Evolutionary conservation across 768 basidiomycete genomes (phyloP), one percentile per base, ranked within the genome.

Genomic region (Suillus americanus): DNA sequence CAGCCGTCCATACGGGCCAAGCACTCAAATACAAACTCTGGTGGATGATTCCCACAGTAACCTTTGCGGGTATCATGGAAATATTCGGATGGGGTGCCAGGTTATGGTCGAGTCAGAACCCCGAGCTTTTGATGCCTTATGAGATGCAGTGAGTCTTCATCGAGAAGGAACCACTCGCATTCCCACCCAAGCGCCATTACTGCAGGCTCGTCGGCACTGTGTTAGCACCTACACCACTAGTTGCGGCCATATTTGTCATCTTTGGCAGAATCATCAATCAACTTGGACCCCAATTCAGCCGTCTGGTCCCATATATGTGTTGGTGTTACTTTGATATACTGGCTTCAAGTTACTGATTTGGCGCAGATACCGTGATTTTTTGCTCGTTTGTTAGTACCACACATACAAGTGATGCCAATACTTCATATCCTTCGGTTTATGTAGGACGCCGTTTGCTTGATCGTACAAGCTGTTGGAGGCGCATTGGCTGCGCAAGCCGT

Each of bases 181-280:
- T 12, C 43, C 18, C 10, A 38, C 25, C 30, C 12, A 25, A 35
- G 8, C 23, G 0, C 60, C 9, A 60, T 43, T 59, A 3, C 25
- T 41, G 23, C 13, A 76, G 76, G 62, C 73, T 72, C 25, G 73
- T 76, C 5, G 72, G 76, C 3, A 84, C 83, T 0, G 82, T 87
- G 55, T 64, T 86, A 20, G 83, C 80, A 0, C 87, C 87, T 0
- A 87, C 86, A 0, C 85, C 85, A 2, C 75, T 88, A 16, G 71
- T 87, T 14, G 87, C 86, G 0, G 86, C 74, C 13, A 83, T 81
- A 65, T 89, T 87, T 68, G 71, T 86, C 43, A 81, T 86, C 48
- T 78, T 87, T 38, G 83, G 82, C 2, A 72, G 72, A 13, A 78
- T 87, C 40, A 82, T 86, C 28, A 53, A 64, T 3, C 69, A 67